Conservation (phyloP, 2,329 filamentous ascomycete genomes). For the Botrytis sinoallii region DNA sequence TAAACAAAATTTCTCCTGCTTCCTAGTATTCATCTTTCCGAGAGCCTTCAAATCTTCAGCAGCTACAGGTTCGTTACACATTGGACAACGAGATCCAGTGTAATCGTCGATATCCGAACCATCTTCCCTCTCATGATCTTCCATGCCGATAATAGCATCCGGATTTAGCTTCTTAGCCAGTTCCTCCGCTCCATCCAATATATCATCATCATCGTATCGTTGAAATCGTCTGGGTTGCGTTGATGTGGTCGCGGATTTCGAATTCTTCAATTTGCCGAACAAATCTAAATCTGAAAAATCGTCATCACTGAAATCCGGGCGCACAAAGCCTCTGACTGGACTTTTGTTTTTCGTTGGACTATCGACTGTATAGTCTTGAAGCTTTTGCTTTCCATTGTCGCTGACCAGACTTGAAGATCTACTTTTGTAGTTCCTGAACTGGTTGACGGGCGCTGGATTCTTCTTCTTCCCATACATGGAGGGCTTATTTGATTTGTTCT, state of each 20-base stretch:
- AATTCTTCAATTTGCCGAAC: background rate
- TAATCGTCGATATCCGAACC: background rate
- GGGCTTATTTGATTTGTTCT: background rate
- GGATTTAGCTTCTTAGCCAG: conserved; percentile 1
- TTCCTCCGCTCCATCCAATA: conserved; percentile 7
- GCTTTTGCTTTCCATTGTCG: background rate
- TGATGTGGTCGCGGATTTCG: background rate
- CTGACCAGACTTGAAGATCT: conserved; percentile 14
- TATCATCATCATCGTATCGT: conserved; percentile 11
- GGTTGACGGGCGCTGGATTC: background rate
- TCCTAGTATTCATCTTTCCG: conserved; percentile 52
- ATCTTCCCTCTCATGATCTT: background rate
- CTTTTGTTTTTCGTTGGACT: background rate
- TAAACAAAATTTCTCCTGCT: conserved; percentile 62
- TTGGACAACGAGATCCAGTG: conserved; percentile 51
- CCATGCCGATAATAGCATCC: background rate
- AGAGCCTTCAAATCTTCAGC: conserved; percentile 52
- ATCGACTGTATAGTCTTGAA: background rate
- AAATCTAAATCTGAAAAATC: conserved; percentile 4
- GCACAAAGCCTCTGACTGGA: background rate
- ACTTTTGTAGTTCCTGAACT: background rate
- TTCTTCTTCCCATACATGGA: conserved; percentile 14
- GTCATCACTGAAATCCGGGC: conserved; percentile 3
- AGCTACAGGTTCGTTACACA: conserved; percentile 62
- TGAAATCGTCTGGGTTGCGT: conserved; percentile 4